Evolutionary conservation across 2,329 filamentous ascomycete species (phyloP).

Genomic region (Nectriaceae sp.): DNA sequence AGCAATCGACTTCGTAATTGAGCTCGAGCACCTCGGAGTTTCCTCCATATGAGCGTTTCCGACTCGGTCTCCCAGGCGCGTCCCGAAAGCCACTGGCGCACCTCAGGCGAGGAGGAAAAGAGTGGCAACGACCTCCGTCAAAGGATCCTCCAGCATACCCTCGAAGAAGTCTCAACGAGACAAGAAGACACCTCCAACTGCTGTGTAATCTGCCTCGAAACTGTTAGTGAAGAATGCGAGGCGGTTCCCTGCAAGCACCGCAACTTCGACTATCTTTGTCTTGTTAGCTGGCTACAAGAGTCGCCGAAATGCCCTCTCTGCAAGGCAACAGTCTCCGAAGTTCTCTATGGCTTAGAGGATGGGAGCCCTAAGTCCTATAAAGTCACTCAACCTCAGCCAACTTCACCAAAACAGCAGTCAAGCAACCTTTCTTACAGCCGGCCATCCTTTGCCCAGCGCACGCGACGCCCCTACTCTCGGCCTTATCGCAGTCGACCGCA

Average conservation of each 20-base stretch:
- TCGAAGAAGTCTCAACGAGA: constrained; percentile 40
- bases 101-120: neutral
- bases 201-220: constrained; percentile 88
- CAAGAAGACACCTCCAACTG: constrained; percentile 37
- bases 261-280: constrained; percentile 83
- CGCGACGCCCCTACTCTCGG: constrained; percentile 8
- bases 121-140: constrained; percentile 35
- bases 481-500: constrained; percentile 8
- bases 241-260: constrained; percentile 77
- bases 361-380: constrained; percentile 52
- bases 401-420: constrained; percentile 27
- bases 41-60: neutral
- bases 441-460: constrained; percentile 1
- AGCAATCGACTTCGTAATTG: too few species aligned
- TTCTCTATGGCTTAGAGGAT: constrained; percentile 64
- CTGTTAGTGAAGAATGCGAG: constrained; percentile 70
- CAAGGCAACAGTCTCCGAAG: constrained; percentile 55
- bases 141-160: constrained; percentile 46
- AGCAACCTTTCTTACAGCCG: neutral
- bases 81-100: neutral
- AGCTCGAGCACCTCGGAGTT: too few species aligned
- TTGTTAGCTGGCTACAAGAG: constrained; percentile 78
- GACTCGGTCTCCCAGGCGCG: neutral
- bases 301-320: constrained; percentile 78
- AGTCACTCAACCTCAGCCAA: constrained; percentile 47